Evolutionary conservation across 2,329 filamentous ascomycete genomes (phyloP), one percentile per base, ranked within the genome.

Genomic region (Gaeumannomyces sp.): DNA sequence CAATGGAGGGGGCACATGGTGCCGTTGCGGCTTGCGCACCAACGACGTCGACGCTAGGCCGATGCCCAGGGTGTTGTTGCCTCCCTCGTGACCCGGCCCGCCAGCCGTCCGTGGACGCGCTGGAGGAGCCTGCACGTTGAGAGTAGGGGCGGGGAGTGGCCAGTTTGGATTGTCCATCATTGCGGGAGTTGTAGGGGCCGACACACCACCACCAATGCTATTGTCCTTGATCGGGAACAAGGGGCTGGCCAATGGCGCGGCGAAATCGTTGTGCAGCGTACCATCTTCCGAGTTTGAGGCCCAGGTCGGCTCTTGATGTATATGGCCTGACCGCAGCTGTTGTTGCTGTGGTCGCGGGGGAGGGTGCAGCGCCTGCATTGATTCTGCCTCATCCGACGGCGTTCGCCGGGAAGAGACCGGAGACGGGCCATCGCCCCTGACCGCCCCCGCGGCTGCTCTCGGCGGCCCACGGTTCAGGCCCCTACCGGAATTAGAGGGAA

Each of bases 121-220:
- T 28, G 61, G 50, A n/a, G 53, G 22, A 1, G 59, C 59, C 35
- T 62, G 53, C 16, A 58, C 45, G 25, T 31, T 60, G 25, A 59
- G 59, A n/a, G 59, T 38, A 62, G 28, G 62, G 27, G 57, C 62
- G 1, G 67, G 68, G 33, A 70, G 65, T 22, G 69, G 69, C 69
- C 69, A 70, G 66, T 68, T 67, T 14, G 68, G 63, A 13, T 65
- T 63, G 57, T 56, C 10, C 38, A 45, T 45, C 38, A 45, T 45
- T 45, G 38, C 38, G 60, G 63, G 29, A 22, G 69, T 67, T 8
- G 66, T 64, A 14, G 66, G 64, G 38, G 62, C 65, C 38, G 35
- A 31, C 22, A 38, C 22, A 6, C 25, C 45, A 28, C 27, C 58
- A 16, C 61, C 29, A 19, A 56, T 3, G 19, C 45, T 35, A 4